Percentiles rank a stretch among this genome's conserved stretches.
Conservation (phyloP, 768 basidiomycete species). For the Suillus decipiens region DNA sequence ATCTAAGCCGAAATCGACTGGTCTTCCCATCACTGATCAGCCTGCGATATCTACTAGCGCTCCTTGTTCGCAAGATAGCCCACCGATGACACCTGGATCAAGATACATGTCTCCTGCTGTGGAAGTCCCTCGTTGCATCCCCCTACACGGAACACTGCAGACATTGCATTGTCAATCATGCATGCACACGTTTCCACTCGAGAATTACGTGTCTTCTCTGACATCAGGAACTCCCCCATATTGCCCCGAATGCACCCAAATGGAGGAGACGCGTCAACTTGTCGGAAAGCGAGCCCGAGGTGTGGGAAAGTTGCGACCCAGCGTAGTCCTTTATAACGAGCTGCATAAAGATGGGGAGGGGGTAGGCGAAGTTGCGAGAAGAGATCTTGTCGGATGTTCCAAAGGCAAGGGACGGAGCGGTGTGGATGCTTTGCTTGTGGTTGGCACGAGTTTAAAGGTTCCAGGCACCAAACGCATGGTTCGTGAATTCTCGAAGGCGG, state of each 20-base stretch:
- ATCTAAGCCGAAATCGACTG: conserved; percentile 43
- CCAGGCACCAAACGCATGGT: conserved; percentile 93
- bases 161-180: conserved; percentile 81
- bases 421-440: conserved; percentile 85
- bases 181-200: conserved; percentile 68
- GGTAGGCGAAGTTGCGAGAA: conserved; percentile 81
- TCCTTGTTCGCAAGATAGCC: conserved; percentile 19
- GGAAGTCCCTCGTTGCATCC: conserved; percentile 80
- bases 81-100: conserved; percentile 26
- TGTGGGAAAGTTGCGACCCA: conserved; percentile 79
- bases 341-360: conserved; percentile 83
- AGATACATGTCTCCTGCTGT: conserved; percentile 53
- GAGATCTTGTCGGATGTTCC: conserved; percentile 73
- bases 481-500: conserved; percentile 81
- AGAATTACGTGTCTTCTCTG: conserved; percentile 60
- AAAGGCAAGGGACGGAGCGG: conserved; percentile 68
- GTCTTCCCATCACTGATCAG: conserved; percentile 18
- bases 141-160: conserved; percentile 85
- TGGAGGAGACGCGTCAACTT: conserved; percentile 69
- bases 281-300: conserved; percentile 79
- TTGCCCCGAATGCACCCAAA: conserved; percentile 77
- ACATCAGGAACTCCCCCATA: conserved; percentile 62
- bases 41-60: conserved; percentile 13
- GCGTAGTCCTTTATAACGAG: conserved; percentile 91
- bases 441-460: conserved; percentile 86